Evolutionary conservation across 2,329 filamentous ascomycete species (phyloP).

Genomic region (Hymenoscyphus salicellus): DNA sequence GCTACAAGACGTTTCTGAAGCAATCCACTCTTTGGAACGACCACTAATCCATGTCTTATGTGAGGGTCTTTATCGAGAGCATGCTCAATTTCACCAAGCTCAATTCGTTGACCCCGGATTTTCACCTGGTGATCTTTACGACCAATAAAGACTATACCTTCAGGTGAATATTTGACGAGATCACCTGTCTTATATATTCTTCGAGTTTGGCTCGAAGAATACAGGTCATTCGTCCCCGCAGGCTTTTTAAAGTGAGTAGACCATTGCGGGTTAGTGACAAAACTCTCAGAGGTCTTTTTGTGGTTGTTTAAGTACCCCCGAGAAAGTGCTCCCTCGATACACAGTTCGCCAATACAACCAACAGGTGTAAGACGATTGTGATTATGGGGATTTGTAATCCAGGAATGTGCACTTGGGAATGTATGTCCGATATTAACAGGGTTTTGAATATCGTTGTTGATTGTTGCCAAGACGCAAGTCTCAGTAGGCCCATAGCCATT

Average conservation of each 20-base stretch:
- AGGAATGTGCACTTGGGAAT: slow-evolving; percentile 2
- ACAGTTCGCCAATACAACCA: slow-evolving; percentile 24
- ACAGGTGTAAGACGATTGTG: slow-evolving; percentile 20
- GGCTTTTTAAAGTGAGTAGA: slow-evolving; percentile 8
- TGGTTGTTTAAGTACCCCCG: slow-evolving; percentile 25
- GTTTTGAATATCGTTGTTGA: slow-evolving; percentile 4
- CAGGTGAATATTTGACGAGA: slow-evolving; percentile 47
- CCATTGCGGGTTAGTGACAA: slow-evolving; percentile 18
- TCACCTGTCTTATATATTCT: slow-evolving; percentile 38
- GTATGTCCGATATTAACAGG: slow-evolving; percentile 11
- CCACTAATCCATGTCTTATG: slow-evolving; percentile 11
- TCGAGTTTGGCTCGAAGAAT: neutral
- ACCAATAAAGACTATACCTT: slow-evolving; percentile 60
- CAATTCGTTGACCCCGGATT: slow-evolving; percentile 60
- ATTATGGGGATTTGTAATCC: slow-evolving; percentile 19
- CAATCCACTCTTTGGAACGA: slow-evolving; percentile 11
- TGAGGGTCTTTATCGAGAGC: slow-evolving; percentile 9
- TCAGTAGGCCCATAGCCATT: slow-evolving; percentile 77
- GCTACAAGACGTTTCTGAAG: slow-evolving; percentile 11
- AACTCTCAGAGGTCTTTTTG: slow-evolving; percentile 16
- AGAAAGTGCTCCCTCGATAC: slow-evolving; percentile 26
- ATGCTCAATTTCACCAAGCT: slow-evolving; percentile 57
- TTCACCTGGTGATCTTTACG: slow-evolving; percentile 64
- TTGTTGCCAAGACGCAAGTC: slow-evolving; percentile 43
- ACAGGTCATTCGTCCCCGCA: neutral